These are phyloP conservation scores for Senecio squalidus DNA, from an alignment of 140 eudicot genomes.

Conservation along the genomic window DNA sequence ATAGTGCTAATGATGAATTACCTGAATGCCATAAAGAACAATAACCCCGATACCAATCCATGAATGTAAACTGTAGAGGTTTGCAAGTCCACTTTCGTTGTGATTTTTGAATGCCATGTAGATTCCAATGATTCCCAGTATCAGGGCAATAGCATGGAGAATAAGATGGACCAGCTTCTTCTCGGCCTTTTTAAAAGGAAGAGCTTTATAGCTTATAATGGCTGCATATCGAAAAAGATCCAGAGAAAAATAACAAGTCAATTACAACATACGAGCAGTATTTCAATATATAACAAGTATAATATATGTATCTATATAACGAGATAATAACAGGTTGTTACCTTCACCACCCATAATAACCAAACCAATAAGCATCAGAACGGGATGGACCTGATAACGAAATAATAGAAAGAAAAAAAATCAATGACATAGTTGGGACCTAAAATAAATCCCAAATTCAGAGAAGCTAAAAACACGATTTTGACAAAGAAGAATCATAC, in stretches of 20 bases:
- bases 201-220: slow-evolving; percentile 74
- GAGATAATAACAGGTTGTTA: slow-evolving; percentile 14
- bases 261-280: background rate
- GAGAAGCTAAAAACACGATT: background rate
- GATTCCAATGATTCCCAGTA: slow-evolving; percentile 82
- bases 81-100: slow-evolving; percentile 77
- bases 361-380: slow-evolving; percentile 87
- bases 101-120: slow-evolving; percentile 85
- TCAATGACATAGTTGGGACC: background rate
- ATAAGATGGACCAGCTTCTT: slow-evolving; percentile 88
- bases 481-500: background rate
- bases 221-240: slow-evolving; percentile 40
- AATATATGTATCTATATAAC: background rate
- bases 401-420: slow-evolving; percentile 7
- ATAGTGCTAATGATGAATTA: background rate
- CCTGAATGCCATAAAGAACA: slow-evolving; percentile 48
- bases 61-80: slow-evolving; percentile 96
- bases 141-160: slow-evolving; percentile 73
- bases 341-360: slow-evolving; percentile 96
- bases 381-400: slow-evolving; percentile 84
- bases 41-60: slow-evolving; percentile 93
- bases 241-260: background rate
- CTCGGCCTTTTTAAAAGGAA: slow-evolving; percentile 70
- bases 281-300: background rate
- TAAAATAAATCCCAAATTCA: background rate